A percentile compares a stretch with the other conserved stretches of the same genome.
Conservation (phyloP, 208 protist genomes). For the Wallacemonas sp. region DNA sequence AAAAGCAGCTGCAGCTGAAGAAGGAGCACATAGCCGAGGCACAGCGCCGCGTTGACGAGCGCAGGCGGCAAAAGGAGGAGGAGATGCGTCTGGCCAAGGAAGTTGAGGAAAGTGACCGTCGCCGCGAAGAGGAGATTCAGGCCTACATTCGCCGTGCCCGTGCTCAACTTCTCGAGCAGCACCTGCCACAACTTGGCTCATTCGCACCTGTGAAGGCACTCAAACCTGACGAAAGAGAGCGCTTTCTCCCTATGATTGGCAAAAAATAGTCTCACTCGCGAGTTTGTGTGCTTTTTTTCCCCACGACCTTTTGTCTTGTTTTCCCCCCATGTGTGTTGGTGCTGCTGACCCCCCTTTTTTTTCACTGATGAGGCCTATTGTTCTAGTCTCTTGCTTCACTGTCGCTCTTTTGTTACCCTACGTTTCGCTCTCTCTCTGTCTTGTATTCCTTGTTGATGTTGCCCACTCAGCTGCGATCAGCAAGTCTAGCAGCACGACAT, state of each 20-base stretch:
- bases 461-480: no score
- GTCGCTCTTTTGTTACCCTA: no score
- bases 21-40: conserved; percentile 80
- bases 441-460: conserved; percentile 12
- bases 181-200: conserved; percentile 68
- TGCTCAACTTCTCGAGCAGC: conserved; percentile 68
- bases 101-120: conserved; percentile 54
- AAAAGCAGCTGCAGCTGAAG: conserved; percentile 71
- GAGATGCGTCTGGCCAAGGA: conserved; percentile 64
- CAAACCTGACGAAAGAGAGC: conserved; percentile 59
- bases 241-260: conserved; percentile 11
- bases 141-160: conserved; percentile 85
- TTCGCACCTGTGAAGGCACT: conserved; percentile 63
- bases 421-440: conserved; percentile 13
- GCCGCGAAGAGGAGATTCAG: conserved; percentile 65
- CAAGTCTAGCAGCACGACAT: no score
- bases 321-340: background rate
- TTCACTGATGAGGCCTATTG: no score
- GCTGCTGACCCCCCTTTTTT: background rate
- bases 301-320: no score
- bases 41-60: conserved; percentile 75
- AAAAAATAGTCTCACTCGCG: background rate
- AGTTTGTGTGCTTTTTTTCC: no score
- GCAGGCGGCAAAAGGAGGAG: conserved; percentile 63
- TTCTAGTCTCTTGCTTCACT: no score